Percentiles rank a stretch among this genome's conserved stretches.
These are phyloP conservation scores for Trifolium repens DNA, from an alignment of 306 rosid genomes.

Conservation along the genomic window DNA sequence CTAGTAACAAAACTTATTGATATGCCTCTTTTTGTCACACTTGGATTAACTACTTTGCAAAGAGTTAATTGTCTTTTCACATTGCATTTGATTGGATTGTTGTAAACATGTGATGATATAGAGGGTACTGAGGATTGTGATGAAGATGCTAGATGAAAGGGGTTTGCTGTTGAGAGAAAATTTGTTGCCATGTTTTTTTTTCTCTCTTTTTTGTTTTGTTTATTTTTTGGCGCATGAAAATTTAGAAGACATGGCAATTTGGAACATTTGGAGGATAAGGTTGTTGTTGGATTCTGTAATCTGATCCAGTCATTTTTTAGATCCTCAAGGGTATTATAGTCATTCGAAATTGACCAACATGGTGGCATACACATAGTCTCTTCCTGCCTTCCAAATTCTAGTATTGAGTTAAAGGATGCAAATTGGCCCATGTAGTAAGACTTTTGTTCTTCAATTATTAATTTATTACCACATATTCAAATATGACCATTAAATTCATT, in stretches of 20 bases:
- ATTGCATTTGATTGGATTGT: slow-evolving; percentile 43
- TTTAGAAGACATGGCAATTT: slow-evolving; percentile 47
- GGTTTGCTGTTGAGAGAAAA: slow-evolving; percentile 69
- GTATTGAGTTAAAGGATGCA: no score
- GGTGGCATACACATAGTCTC: background rate
- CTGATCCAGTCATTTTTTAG: slow-evolving; percentile 63
- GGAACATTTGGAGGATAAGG: slow-evolving; percentile 72
- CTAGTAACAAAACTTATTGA: slow-evolving; percentile 57
- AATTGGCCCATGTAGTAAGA: slow-evolving; percentile 15
- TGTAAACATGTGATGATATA: slow-evolving; percentile 40
- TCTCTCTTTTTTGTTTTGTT: slow-evolving; percentile 1
- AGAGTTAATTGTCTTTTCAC: slow-evolving; percentile 43
- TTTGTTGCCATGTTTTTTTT: slow-evolving; percentile 61
- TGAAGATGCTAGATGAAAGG: slow-evolving; percentile 52
- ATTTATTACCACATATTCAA: background rate
- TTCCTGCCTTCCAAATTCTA: background rate
- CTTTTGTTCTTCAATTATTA: slow-evolving; percentile 5
- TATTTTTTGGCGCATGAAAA: slow-evolving; percentile 45
- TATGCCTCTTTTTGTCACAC: slow-evolving; percentile 67
- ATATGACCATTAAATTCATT: background rate
- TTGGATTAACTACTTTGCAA: slow-evolving; percentile 55
- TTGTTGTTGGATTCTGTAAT: slow-evolving; percentile 61
- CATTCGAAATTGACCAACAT: background rate
- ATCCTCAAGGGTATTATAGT: slow-evolving; percentile 39
- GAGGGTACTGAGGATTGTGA: slow-evolving; percentile 42